Base-by-base conservation (phyloP, 306 rosid genomes). In the Castanopsis chinensis region DNA sequence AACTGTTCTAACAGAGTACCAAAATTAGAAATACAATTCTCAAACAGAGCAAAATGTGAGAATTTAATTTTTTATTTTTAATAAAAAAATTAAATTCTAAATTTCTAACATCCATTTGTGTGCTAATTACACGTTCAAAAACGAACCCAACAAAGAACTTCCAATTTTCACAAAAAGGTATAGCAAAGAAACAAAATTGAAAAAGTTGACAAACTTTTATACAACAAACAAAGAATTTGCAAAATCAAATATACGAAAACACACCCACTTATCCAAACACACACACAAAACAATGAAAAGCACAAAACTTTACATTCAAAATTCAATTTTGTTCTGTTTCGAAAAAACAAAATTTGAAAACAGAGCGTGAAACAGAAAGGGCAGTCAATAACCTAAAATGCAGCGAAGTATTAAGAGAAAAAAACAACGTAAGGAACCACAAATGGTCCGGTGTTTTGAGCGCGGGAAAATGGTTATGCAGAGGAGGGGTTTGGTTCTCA, bases 331-430 rank as follows among this genome's bases (percentile, higher is more conserved):
- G 14, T 21, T 60, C 2, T 12, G 33, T 25, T 25, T 30, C 43
- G 3, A 63, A 37, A 49, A 76, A 81, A 28, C 73, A n/a, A 23
- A 81, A 20, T 21, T 21, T 1, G 19, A 63, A 75, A 70, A 74
- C 75, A 78, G 78, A 74, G 76, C 58, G 58, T 32, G 6, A 73
- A 63, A 68, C 23, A 9, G 27, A 68, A 35, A 33, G 17, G 6
- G 32, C 67, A 25, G 5, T 9, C 3, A 60, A 60, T 12, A 6
- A 68, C 28, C 72, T 35, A 7, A 4, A 68, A 19, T 33, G 17
- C 25, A 19, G 27, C 27, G 9, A 68, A n/a, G n/a, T 18, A 35
- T 4, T 18, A 19, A 14, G 6, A 35, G 3, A 35, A 68, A 17
- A 17, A 32, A 41, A 8, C 25, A 68, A 10, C 72, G 17, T 8